Base-by-base conservation (phyloP, 306 rosid genomes). In the Rubus parviflorus region DNA sequence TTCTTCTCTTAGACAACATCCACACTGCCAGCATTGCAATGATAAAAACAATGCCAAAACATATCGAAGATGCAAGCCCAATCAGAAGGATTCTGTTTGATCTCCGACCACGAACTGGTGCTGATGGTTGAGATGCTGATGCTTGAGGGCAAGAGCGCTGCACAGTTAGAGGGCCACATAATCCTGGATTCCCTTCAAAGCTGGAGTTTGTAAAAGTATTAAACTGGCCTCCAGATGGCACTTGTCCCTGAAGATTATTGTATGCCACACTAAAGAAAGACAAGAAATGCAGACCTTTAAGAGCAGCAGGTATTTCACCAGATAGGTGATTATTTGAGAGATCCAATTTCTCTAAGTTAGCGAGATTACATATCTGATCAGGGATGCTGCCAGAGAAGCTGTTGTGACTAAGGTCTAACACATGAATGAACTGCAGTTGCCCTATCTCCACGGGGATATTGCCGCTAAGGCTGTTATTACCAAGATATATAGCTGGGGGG, bases 141-240 rank as follows among this genome's bases (percentile, higher is more conserved):
- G 43, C 79, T 42, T 68, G 76, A 79, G 83, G 23, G 79, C 98
- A 94, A 52, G 93, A 76, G 45, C 74, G 94, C 78, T 83, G 92
- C 79, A 74, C 84, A 19, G 72, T 56, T 77, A 25, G 52, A 76
- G 80, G 68, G 75, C 97, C 95, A 10, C 98, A 94, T 83, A 94
- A 82, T 41, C 72, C 85, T 0, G 83, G 64, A 70, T 94, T 94
- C 37, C 95, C 97, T 19, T 81, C 91, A 53, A 87, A 94, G 89
- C 96, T 92, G 45, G 91, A 64, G 75, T 41, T 53, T 22, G 91
- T 53, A 70, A 94, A 94, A 40, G 98, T 94, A 76, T 88, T 81
- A 82, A 94, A 94, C 68, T 94, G 98, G 70, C 90, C 85, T 30
- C 98, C 97, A 17, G 86, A 74, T 64, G 98, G 98, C 76, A 94